These are phyloP conservation scores for Actinomortierella wolfii DNA, from an alignment of 371 early-diverging fungal species.

Conservation along the genomic window DNA sequence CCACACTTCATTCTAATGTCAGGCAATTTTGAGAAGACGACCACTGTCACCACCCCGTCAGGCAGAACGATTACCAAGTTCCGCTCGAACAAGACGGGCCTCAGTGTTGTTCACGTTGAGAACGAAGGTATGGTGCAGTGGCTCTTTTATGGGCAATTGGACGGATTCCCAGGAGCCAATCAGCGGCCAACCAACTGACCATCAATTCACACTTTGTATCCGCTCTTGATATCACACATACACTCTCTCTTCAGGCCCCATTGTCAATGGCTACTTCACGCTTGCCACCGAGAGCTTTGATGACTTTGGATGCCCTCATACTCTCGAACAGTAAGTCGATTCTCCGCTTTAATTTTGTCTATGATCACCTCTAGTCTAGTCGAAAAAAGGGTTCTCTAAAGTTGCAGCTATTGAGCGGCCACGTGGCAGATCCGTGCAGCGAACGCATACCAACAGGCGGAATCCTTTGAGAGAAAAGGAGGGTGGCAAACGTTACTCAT, in stretches of 20 bases:
- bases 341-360: neutral
- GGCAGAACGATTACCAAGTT: conserved; percentile 57
- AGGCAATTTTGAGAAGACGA: conserved; percentile 32
- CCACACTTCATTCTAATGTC: conserved; percentile 9
- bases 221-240: neutral
- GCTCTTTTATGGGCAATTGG: neutral
- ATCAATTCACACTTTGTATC: neutral
- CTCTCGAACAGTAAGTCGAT: conserved; percentile 66
- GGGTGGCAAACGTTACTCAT: too few relatives aligned
- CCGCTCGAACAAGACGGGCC: conserved; percentile 58
- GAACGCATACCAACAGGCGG: too few relatives aligned
- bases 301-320: conserved; percentile 74
- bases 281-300: conserved; percentile 73
- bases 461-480: too few relatives aligned
- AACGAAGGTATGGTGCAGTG: conserved; percentile 55
- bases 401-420: neutral
- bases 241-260: conserved; percentile 51
- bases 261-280: conserved; percentile 68
- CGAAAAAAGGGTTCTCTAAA: neutral
- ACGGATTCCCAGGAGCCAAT: neutral
- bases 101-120: conserved; percentile 65
- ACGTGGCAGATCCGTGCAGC: too few relatives aligned
- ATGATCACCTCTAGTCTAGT: too few relatives aligned
- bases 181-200: neutral
- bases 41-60: conserved; percentile 27